Conservation (phyloP, 176 grass and related monocot genomes). For the Stipa capillata region DNA sequence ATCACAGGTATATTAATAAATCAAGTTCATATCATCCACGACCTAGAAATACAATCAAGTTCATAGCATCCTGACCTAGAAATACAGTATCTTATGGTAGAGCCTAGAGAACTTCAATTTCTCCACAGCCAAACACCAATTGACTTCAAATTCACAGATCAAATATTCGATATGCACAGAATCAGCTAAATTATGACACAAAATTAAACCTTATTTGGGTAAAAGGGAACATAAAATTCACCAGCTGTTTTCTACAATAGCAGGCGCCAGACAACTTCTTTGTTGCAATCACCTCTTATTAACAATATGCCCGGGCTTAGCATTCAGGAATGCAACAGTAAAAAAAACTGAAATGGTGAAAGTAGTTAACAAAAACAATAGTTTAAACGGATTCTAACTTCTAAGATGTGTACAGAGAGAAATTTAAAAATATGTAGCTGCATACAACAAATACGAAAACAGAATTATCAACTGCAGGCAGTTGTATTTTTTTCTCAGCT, state of each 20-base stretch:
- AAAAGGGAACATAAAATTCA: background rate
- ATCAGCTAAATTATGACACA: background rate
- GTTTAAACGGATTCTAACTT: background rate
- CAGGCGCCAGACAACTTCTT: background rate
- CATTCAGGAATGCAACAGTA: background rate
- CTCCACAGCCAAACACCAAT: background rate
- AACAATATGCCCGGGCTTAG: too few relatives aligned
- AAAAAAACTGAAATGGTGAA: background rate
- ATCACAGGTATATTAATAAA: background rate
- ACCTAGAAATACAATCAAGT: background rate
- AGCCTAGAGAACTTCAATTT: background rate
- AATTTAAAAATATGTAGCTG: background rate
- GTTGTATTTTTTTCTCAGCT: background rate
- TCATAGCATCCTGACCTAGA: background rate
- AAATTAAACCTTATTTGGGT: background rate
- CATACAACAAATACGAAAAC: constrained; percentile 3
- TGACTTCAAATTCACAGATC: background rate
- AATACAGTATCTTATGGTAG: background rate
- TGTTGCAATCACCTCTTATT: too few relatives aligned
- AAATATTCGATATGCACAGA: background rate
- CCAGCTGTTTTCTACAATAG: background rate
- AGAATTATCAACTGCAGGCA: constrained; percentile 5
- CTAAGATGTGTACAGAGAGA: background rate
- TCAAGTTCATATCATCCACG: background rate
- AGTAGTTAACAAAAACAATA: background rate